phyloP scores from a whole-genome alignment of 495 filamentous ascomycete genomes.

The Podospora bellae-mahoneyi region DNA sequence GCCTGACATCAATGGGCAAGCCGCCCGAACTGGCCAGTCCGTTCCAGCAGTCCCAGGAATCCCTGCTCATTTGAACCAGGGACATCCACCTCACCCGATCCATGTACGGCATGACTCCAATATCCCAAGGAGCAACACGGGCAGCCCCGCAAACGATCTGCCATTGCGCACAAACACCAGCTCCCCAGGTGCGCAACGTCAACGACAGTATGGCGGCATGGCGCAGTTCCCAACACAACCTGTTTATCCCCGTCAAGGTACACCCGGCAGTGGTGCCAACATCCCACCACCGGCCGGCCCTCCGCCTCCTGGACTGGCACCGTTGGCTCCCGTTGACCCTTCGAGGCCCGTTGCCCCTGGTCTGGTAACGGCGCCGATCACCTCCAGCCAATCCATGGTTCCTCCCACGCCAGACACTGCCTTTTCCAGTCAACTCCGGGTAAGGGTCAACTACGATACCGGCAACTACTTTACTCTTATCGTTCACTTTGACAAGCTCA shows the following conservation, averaged over 20 bases:
- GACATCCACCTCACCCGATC: conserved; percentile 48
- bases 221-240: conserved; percentile 48
- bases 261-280: conserved; percentile 33
- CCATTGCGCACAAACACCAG: conserved; percentile 51
- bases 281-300: conserved; percentile 32
- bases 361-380: conserved; percentile 34
- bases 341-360: conserved; percentile 29
- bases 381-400: conserved; percentile 36
- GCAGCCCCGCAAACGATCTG: conserved; percentile 50
- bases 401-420: conserved; percentile 49
- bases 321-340: conserved; percentile 29
- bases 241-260: conserved; percentile 44
- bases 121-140: conserved; percentile 53
- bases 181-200: conserved; percentile 49
- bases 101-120: conserved; percentile 47
- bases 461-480: conserved; percentile 85
- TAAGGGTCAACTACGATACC: conserved; percentile 84
- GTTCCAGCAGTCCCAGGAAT: conserved; percentile 56
- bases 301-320: conserved; percentile 31
- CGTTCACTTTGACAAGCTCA: conserved; percentile 79
- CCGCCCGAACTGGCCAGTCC: conserved; percentile 32
- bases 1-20: conserved; percentile 56
- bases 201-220: conserved; percentile 40
- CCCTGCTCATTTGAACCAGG: conserved; percentile 46
- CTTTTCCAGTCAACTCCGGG: conserved; percentile 81